Conservation (phyloP, 2,329 filamentous ascomycete species). For the Colletotrichum aenigma region DNA sequence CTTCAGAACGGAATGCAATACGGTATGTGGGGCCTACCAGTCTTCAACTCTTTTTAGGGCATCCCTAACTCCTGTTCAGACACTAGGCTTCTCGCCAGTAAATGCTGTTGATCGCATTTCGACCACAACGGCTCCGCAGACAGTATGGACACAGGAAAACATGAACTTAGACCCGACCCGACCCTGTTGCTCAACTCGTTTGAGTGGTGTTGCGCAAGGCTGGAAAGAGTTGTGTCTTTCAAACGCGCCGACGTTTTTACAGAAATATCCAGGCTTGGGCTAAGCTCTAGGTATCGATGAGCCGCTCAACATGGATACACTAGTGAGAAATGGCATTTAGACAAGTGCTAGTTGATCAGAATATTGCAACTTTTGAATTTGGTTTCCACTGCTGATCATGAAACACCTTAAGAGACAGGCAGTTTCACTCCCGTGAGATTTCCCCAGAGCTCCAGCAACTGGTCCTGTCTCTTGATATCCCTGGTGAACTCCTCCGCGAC, state of each 20-base stretch:
- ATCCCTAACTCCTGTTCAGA: background rate
- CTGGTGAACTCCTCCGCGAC: conserved; percentile 31
- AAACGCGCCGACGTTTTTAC: background rate
- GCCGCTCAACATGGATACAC: background rate
- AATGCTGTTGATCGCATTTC: background rate
- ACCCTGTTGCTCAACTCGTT: background rate
- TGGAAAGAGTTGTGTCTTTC: background rate
- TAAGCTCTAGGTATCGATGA: background rate
- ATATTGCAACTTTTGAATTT: background rate
- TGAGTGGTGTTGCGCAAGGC: background rate
- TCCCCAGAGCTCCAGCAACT: conserved; percentile 40
- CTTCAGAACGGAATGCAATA: background rate
- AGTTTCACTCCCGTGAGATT: conserved; percentile 26
- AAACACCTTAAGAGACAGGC: background rate
- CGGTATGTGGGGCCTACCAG: background rate
- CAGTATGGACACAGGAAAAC: background rate
- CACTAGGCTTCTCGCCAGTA: background rate
- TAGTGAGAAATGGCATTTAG: background rate
- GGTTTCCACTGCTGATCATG: background rate
- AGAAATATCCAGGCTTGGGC: background rate
- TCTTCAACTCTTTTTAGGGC: background rate
- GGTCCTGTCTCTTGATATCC: conserved; percentile 47
- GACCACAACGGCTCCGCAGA: background rate
- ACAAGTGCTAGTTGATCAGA: background rate
- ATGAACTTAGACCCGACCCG: background rate